These are phyloP conservation scores for Colletotrichum zoysiae DNA, from an alignment of 2,329 filamentous ascomycete species.

Conservation along the genomic window DNA sequence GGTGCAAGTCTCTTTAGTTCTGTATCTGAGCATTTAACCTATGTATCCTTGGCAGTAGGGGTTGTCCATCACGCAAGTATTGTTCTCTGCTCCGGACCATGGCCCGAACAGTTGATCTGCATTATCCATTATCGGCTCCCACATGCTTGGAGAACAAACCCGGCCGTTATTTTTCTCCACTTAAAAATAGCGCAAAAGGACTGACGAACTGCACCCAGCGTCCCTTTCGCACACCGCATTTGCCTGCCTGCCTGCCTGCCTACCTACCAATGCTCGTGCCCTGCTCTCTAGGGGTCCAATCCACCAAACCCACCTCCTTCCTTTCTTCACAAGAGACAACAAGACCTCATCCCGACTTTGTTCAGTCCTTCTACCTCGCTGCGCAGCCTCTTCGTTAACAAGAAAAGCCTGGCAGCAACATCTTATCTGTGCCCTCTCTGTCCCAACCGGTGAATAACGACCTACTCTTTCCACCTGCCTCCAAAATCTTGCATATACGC, in stretches of 20 bases:
- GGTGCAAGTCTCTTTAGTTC: neutral
- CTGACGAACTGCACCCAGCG: neutral
- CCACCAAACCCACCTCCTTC: constrained; percentile 18
- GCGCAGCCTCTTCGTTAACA: neutral
- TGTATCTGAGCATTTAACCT: neutral
- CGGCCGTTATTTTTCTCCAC: constrained; percentile 4
- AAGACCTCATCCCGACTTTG: constrained; percentile 4
- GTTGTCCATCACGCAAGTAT: neutral
- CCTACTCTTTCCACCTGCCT: too few species aligned
- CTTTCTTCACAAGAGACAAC: constrained; percentile 12
- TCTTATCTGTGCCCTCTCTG: neutral
- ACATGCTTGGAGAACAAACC: constrained; percentile 12
- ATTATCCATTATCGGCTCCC: neutral
- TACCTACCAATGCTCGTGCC: neutral
- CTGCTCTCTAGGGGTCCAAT: constrained; percentile 11
- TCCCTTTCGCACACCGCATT: constrained; percentile 8
- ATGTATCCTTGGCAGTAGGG: neutral
- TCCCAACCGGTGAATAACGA: neutral
- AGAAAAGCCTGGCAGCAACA: neutral
- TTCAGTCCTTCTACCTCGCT: neutral
- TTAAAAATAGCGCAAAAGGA: constrained; percentile 2
- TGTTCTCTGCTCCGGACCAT: neutral
- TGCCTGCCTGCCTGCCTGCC: neutral
- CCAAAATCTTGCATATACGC: neutral
- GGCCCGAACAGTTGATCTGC: neutral